Percentiles rank a stretch among this genome's conserved stretches.
These are phyloP conservation scores for Arachnomyces sp. DNA, from an alignment of 2,329 filamentous ascomycete genomes.

Conservation along the genomic window DNA sequence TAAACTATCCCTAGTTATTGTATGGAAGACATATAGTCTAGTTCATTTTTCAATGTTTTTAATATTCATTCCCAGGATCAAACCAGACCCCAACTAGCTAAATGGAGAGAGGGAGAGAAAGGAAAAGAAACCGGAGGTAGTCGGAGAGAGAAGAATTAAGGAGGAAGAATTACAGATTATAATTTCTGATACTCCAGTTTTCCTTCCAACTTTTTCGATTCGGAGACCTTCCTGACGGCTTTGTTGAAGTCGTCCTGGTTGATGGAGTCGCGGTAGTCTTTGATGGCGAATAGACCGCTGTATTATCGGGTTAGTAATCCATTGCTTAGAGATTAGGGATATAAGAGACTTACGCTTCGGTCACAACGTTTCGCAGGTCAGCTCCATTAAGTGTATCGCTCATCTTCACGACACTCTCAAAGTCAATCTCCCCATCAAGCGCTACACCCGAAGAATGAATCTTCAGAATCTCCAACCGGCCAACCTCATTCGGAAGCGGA, in stretches of 20 bases:
- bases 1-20: too few relatives aligned
- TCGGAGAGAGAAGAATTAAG: too few relatives aligned
- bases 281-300: conserved; percentile 93
- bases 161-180: conserved; percentile 47
- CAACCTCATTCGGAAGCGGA: conserved; percentile 91
- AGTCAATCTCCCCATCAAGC: conserved; percentile 91
- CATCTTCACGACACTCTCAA: conserved; percentile 99
- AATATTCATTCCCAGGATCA: not conserved
- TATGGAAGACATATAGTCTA: too few relatives aligned
- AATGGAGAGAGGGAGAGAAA: not conserved
- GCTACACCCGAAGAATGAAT: conserved; percentile 84
- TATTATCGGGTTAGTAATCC: conserved; percentile 15
- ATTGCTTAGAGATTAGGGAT: not conserved
- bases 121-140: not conserved
- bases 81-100: not conserved
- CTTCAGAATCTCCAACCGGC: conserved; percentile 92
- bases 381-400: conserved; percentile 96
- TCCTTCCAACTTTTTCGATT: conserved; percentile 96
- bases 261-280: conserved; percentile 91
- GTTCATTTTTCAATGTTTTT: conserved; percentile 8
- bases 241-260: conserved; percentile 99
- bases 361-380: conserved; percentile 94
- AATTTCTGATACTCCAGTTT: conserved; percentile 97
- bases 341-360: conserved; percentile 71
- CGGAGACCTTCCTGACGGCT: conserved; percentile 92